Percentiles rank a stretch among this genome's conserved stretches.
Conservation (phyloP, 768 basidiomycete species). For the Xanthoconium purpureum region DNA sequence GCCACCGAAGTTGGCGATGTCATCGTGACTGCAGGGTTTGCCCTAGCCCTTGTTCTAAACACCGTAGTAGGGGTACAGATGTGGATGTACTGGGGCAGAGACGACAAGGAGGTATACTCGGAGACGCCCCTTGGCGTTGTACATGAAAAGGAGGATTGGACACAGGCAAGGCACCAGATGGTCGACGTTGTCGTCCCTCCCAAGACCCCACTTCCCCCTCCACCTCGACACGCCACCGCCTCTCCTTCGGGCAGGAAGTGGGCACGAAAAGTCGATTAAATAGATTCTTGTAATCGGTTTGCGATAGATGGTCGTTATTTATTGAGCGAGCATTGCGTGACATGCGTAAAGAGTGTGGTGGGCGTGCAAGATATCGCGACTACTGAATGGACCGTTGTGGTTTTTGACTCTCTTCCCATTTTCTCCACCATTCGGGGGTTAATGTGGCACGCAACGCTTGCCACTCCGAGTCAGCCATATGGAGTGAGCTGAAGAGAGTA, state of each 20-base stretch:
- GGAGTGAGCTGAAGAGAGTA: constrained; percentile 23
- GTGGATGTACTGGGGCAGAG: constrained; percentile 77
- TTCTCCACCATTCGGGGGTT: constrained; percentile 31
- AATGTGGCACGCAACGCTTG: constrained; percentile 21
- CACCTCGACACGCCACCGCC: constrained; percentile 39
- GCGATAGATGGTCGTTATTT: constrained; percentile 13
- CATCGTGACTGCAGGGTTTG: constrained; percentile 81
- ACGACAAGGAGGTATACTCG: constrained; percentile 31
- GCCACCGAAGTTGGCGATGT: constrained; percentile 82
- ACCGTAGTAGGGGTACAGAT: constrained; percentile 80
- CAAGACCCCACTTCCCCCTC: constrained; percentile 41
- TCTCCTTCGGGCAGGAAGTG: constrained; percentile 61
- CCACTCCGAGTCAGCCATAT: constrained; percentile 26
- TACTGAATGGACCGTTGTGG: constrained; percentile 5
- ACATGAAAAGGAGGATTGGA: constrained; percentile 31
- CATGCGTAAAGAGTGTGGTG: neutral
- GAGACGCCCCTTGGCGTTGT: constrained; percentile 17
- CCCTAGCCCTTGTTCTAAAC: constrained; percentile 79
- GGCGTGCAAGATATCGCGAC: neutral
- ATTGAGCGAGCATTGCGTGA: constrained; percentile 8
- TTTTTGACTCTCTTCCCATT: constrained; percentile 27
- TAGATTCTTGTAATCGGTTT: constrained; percentile 19
- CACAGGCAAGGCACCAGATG: constrained; percentile 24
- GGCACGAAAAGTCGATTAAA: constrained; percentile 71
- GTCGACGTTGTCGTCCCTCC: constrained; percentile 46